Evolutionary conservation across 2,329 filamentous ascomycete genomes (phyloP), one percentile per base, ranked within the genome.

Genomic region (Cladophialophora immunda): DNA sequence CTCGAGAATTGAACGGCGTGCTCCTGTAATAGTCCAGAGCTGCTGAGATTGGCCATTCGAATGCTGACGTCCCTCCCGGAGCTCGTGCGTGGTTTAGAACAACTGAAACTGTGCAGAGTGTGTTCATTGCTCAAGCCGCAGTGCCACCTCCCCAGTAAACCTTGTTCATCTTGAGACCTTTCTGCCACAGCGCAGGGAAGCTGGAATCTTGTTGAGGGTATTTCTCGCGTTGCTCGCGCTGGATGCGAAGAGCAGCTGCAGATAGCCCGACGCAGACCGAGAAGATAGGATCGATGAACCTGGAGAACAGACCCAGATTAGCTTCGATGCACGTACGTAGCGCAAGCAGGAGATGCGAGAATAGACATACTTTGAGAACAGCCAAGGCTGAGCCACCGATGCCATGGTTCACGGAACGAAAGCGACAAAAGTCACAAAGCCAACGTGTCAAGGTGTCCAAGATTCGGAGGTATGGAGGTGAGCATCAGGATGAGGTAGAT

Each of bases 271-370:
- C 85, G 68, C 80, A 75, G 41, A 83, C 64, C 27, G 85, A 85
- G 72, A 87, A 87, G 65, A 87, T 62, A 34, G 85, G 85, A 72
- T 87, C 85, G 5, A 78, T 80, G 67, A 82, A 70, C 74, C 83
- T 85, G 54, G 36, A 58, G 53, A 58, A 58, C 29, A 38, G 45
- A 7, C 15, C 34, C 15, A 36, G 19, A 60, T 53, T 22, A 55
- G 29, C 53, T n/a, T 32, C 27, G 11, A n/a, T 25, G 27, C 13
- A 4, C 4, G 27, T 55, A 11, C 7, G 25, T 36, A 3, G 15
- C 4, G 27, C 19, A 4, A 8, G 13, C 19, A 55, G 25, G 29
- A 27, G 19, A 34, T 7, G 19, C 63, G n/a, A 27, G 45, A 50
- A 9, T 4, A 8, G 32, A 34, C 58, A 59, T 78, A 81, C 79